Evolutionary conservation across 2,329 filamentous ascomycete genomes (phyloP).

Genomic region (Coniochaeta prunicola): DNA sequence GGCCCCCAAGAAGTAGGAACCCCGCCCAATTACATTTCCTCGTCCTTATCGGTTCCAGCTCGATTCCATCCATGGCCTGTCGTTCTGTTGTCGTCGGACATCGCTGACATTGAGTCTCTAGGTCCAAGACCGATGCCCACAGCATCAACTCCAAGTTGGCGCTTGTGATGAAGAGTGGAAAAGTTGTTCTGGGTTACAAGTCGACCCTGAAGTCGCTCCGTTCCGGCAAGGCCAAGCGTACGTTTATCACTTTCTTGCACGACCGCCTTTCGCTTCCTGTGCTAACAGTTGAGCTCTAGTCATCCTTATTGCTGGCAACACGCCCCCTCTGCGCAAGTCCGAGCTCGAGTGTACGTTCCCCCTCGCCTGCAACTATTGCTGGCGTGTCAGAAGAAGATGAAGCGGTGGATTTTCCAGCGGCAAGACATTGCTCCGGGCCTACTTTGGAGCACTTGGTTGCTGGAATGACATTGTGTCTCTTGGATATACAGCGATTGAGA

Average conservation of each 20-base stretch:
- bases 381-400: not conserved
- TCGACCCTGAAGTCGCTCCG: slow-evolving; percentile 74
- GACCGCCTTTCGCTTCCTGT: no score
- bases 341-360: slow-evolving; percentile 66
- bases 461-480: not conserved
- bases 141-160: slow-evolving; percentile 56
- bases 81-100: no score
- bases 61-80: slow-evolving; percentile 31
- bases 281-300: slow-evolving; percentile 25
- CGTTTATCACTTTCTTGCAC: no score
- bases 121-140: slow-evolving; percentile 74
- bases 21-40: not conserved
- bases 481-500: not conserved
- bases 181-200: slow-evolving; percentile 85
- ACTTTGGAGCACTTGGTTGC: not conserved
- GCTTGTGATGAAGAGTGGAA: slow-evolving; percentile 59
- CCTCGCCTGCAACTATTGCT: not conserved
- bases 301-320: slow-evolving; percentile 79
- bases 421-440: not conserved
- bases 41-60: not conserved
- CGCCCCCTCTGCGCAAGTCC: slow-evolving; percentile 88
- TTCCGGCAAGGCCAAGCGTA: slow-evolving; percentile 87
- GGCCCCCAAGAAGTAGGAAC: slow-evolving; percentile 53
- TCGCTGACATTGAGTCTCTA: no score
- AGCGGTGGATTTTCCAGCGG: not conserved